A percentile compares a stretch with the other conserved stretches of the same genome.
Evolutionary conservation across 805 yeast species (phyloP).

Genomic region (Ascoidea rubescens): DNA sequence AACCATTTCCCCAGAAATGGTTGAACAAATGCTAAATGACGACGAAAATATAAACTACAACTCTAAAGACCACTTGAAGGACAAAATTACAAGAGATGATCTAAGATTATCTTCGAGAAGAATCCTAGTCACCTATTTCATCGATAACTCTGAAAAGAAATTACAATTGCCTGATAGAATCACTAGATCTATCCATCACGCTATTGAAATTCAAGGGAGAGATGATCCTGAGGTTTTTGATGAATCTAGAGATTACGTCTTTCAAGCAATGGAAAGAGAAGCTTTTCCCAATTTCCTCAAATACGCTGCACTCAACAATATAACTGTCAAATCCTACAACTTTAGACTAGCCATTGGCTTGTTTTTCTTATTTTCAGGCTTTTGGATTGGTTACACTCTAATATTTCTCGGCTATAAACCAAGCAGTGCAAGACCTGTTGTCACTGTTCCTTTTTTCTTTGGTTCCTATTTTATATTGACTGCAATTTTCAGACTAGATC

Average conservation of each 20-base stretch:
- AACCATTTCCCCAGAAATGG: constrained; percentile 12
- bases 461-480: constrained; percentile 60
- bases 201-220: constrained; percentile 62
- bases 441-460: constrained; percentile 61
- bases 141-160: constrained; percentile 50
- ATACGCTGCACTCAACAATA: constrained; percentile 66
- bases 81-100: neutral
- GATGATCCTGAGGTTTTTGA: constrained; percentile 89
- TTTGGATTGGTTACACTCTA: constrained; percentile 76
- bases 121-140: neutral
- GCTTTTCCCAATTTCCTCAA: constrained; percentile 75
- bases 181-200: constrained; percentile 38
- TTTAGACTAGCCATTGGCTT: constrained; percentile 54
- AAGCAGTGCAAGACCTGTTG: constrained; percentile 35
- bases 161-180: constrained; percentile 58
- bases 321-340: constrained; percentile 30
- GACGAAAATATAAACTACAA: constrained; percentile 5
- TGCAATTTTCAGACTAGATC: constrained; percentile 67
- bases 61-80: too few relatives aligned
- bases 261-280: constrained; percentile 77
- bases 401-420: constrained; percentile 49
- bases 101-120: neutral
- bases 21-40: constrained; percentile 16
- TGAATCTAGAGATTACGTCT: constrained; percentile 61
- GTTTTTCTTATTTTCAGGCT: constrained; percentile 55